Evolutionary conservation across 2,329 filamentous ascomycete species (phyloP).

Genomic region (Phyllachora maydis): DNA sequence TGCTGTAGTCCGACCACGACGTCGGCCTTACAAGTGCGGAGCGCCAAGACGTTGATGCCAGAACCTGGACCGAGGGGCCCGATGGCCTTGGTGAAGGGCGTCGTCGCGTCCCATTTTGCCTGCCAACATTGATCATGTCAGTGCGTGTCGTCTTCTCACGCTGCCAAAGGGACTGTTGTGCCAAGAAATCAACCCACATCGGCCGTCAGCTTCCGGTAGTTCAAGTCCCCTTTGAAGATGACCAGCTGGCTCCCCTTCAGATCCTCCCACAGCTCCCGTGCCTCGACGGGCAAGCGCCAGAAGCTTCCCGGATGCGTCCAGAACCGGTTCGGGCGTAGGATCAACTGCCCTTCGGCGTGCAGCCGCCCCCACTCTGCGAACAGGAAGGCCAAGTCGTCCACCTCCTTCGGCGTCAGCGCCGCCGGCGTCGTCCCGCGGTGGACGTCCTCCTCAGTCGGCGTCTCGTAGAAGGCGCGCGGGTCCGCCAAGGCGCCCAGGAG

Average conservation of each 20-base stretch:
- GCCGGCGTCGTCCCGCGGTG: conserved; percentile 32
- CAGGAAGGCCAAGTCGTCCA: conserved; percentile 47
- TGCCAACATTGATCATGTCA: too few relatives aligned
- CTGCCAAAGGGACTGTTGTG: too few relatives aligned
- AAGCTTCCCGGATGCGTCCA: conserved; percentile 81
- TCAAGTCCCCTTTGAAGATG: conserved; percentile 93
- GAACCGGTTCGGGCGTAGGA: conserved; percentile 68
- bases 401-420: conserved; percentile 46
- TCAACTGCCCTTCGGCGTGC: conserved; percentile 67
- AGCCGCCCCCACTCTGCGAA: conserved; percentile 65
- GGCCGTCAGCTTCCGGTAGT: conserved; percentile 80
- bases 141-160: neutral
- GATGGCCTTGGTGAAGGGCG: conserved; percentile 65
- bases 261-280: conserved; percentile 50
- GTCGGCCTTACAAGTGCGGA: conserved; percentile 92
- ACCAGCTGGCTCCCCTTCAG: conserved; percentile 69
- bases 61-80: conserved; percentile 69
- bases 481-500: conserved; percentile 62
- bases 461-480: conserved; percentile 61
- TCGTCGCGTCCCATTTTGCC: conserved; percentile 70
- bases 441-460: conserved; percentile 45
- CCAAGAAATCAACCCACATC: conserved; percentile 47
- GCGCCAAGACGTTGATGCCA: conserved; percentile 64
- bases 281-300: conserved; percentile 62
- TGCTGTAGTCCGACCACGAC: conserved; percentile 73